Base-by-base conservation (phyloP, 192 early-diverging fungal species). In the Backusella sp. region DNA sequence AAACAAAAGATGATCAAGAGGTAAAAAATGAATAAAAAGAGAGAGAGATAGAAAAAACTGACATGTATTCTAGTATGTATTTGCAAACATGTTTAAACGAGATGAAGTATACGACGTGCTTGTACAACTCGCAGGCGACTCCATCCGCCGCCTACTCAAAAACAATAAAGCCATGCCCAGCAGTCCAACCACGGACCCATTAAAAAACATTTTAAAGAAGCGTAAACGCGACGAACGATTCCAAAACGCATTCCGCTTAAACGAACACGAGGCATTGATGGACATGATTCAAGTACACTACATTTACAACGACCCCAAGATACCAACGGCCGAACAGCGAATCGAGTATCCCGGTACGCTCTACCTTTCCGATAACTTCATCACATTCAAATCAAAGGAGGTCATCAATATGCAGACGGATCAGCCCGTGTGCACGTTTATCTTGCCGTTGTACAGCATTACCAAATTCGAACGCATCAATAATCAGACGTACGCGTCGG, bases 81-180 rank as follows among this genome's bases (percentile, higher is more conserved):
- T 99, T 76, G 92, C 95, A 15, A 99, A 98, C 76, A 86, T 99
- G 71, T 98, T 99, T 83, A 93, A 94, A 66, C 89, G 98, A 32
- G 96, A 99, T 82, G 96, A 99, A 23, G 81, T 94, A 1, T 99
- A 92, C 75, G 96, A 98, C 73, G 86, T 98, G 71, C 84, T 99
- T 17, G 92, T 96, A 68, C 94, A 97, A 75, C 84, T 99, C 56
- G 94, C 94, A 0, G 88, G 90, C 67, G 83, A 94, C 67, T 92
- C 96, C 6, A 96, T 98, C 93, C 89, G 94, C 72, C 88, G 92
- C 34, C 84, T 99, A 65, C 84, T 99, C 68, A 92, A 97, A 73
- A 93, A 90, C 79, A 67, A 49, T 32, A 46, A 17, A 12, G 4
- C 23, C 30, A 66, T 15, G 41, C 8, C 32, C 3, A 90, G 90